These are phyloP conservation scores for Auriscalpium orientale DNA, from an alignment of 768 basidiomycete species.

Conservation along the genomic window DNA sequence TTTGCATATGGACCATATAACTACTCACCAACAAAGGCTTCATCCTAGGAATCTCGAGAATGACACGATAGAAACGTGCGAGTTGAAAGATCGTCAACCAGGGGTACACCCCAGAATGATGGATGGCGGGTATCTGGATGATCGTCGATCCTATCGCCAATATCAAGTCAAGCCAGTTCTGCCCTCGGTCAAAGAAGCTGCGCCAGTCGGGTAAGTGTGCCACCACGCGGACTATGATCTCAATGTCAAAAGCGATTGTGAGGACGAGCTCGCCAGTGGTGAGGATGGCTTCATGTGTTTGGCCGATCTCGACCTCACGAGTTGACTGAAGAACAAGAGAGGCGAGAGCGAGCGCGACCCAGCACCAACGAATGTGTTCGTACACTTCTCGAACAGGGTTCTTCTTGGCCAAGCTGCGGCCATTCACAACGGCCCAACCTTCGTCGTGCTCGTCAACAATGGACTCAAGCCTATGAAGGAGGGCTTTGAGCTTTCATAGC, in stretches of 20 bases:
- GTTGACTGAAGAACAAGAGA: conserved; percentile 72
- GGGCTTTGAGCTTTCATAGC: not conserved
- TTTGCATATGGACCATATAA: not conserved
- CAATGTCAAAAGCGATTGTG: conserved; percentile 80
- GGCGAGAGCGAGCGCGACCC: conserved; percentile 67
- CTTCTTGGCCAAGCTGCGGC: conserved; percentile 31
- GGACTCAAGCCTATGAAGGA: conserved; percentile 26
- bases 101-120: conserved; percentile 54
- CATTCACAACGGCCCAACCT: conserved; percentile 45
- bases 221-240: conserved; percentile 70
- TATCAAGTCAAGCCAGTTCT: conserved; percentile 69
- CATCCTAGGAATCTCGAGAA: conserved; percentile 87
- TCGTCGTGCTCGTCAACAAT: conserved; percentile 55
- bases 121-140: conserved; percentile 80
- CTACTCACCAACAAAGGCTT: conserved; percentile 68
- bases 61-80: conserved; percentile 84
- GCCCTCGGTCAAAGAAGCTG: conserved; percentile 50
- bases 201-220: conserved; percentile 79
- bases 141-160: conserved; percentile 70
- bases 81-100: conserved; percentile 92
- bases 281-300: conserved; percentile 39
- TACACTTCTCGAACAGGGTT: conserved; percentile 52
- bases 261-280: conserved; percentile 67
- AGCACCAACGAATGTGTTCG: conserved; percentile 56
- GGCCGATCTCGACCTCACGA: conserved; percentile 42